Conservation (phyloP, 768 basidiomycete genomes). For the Asterophora lycoperdoides region DNA sequence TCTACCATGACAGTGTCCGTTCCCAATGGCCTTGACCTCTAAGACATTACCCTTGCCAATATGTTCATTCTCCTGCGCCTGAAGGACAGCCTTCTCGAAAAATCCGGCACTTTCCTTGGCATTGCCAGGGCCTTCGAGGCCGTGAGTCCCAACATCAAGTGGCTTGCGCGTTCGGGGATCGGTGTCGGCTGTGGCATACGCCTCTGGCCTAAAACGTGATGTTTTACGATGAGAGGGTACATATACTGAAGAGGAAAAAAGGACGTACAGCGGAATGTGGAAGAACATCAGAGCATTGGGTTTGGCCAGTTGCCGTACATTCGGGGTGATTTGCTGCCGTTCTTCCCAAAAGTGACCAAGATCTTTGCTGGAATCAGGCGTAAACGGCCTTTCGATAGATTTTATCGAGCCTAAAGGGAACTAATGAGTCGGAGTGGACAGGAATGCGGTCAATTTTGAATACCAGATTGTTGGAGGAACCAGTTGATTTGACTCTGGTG, state of each 20-base stretch:
- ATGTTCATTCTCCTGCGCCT: slow-evolving; percentile 68
- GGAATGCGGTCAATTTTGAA: slow-evolving; percentile 9
- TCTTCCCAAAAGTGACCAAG: slow-evolving; percentile 58
- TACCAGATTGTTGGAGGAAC: slow-evolving; percentile 80
- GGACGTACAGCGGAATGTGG: slow-evolving; percentile 86
- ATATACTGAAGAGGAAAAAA: background rate
- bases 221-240: slow-evolving; percentile 1
- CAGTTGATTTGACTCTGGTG: slow-evolving; percentile 79
- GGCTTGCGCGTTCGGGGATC: slow-evolving; percentile 53
- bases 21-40: slow-evolving; percentile 85
- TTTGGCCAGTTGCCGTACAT: slow-evolving; percentile 63
- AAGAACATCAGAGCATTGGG: slow-evolving; percentile 98
- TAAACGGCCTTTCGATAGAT: slow-evolving; percentile 79
- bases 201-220: slow-evolving; percentile 53
- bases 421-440: background rate
- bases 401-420: slow-evolving; percentile 47
- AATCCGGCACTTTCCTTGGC: slow-evolving; percentile 76
- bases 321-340: slow-evolving; percentile 60
- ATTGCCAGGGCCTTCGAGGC: slow-evolving; percentile 54
- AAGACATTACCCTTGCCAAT: slow-evolving; percentile 39
- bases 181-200: slow-evolving; percentile 65
- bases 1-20: slow-evolving; percentile 88
- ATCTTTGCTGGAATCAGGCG: slow-evolving; percentile 70
- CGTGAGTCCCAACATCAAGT: slow-evolving; percentile 67
- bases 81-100: slow-evolving; percentile 76